phyloP scores from a whole-genome alignment of 1,284 basidiomycete species.

The Pseudozyma sp. region DNA sequence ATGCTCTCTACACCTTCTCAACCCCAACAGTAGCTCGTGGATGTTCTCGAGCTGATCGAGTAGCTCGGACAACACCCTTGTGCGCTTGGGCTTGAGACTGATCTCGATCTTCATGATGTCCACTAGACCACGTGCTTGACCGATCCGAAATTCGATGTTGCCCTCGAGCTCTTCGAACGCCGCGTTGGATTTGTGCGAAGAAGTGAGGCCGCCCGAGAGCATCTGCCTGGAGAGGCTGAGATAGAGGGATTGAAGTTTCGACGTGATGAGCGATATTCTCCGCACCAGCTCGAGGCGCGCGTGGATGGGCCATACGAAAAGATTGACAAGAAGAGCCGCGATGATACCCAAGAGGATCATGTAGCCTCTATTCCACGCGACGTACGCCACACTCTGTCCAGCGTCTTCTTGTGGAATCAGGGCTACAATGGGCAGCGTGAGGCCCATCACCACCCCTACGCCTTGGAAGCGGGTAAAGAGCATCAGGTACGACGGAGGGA shows the following conservation, averaged over 20 bases:
- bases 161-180: conserved; percentile 56
- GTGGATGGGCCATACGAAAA: conserved; percentile 63
- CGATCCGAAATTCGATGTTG: conserved; percentile 66
- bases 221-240: conserved; percentile 61
- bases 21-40: conserved; percentile 69
- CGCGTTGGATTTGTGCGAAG: conserved; percentile 30
- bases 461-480: conserved; percentile 65
- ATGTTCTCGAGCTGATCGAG: conserved; percentile 69
- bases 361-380: conserved; percentile 58
- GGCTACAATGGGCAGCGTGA: conserved; percentile 65
- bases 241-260: conserved; percentile 57
- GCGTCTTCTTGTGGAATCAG: conserved; percentile 69
- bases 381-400: conserved; percentile 37
- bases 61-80: conserved; percentile 69
- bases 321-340: conserved; percentile 61
- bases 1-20: conserved; percentile 70
- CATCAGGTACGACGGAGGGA: conserved; percentile 70
- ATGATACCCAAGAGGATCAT: conserved; percentile 63
- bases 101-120: conserved; percentile 67
- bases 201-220: conserved; percentile 44
- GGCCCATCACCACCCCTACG: conserved; percentile 70
- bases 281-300: conserved; percentile 56
- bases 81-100: conserved; percentile 71
- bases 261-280: conserved; percentile 43
- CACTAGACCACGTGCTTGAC: conserved; percentile 69